Conservation (phyloP, 352 stramenopile species). For the Globisporangium megalacanthum region DNA sequence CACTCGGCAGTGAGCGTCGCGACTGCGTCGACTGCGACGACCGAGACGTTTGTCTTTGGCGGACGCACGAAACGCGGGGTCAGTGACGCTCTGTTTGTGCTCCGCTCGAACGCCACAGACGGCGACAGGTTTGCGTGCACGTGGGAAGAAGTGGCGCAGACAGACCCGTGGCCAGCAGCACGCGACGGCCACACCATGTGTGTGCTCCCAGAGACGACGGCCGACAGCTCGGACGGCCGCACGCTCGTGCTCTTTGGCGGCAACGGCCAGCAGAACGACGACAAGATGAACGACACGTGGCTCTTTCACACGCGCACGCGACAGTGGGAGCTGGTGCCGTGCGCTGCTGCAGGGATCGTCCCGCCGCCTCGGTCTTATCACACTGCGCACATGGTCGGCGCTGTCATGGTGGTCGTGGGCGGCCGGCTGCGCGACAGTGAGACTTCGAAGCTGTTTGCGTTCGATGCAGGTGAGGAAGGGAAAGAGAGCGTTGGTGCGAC, state of each 20-base stretch:
- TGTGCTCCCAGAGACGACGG: constrained; percentile 7
- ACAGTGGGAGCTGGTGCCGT: constrained; percentile 35
- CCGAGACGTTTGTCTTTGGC: constrained; percentile 44
- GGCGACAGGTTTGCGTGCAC: constrained; percentile 4
- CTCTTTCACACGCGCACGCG: constrained; percentile 31
- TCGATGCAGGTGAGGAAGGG: constrained; percentile 34
- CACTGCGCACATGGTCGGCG: constrained; percentile 40
- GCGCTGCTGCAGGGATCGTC: constrained; percentile 21
- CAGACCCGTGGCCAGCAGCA: constrained; percentile 24
- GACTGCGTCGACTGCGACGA: constrained; percentile 2
- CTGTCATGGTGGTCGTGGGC: constrained; percentile 57
- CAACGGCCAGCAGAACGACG: constrained; percentile 60
- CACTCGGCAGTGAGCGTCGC: constrained; percentile 36
- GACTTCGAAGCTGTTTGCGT: constrained; percentile 41
- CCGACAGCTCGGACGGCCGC: background rate
- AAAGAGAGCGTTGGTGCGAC: too few relatives aligned
- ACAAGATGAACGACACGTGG: constrained; percentile 73
- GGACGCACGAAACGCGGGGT: constrained; percentile 60
- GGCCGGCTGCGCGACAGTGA: constrained; percentile 43
- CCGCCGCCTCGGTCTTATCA: constrained; percentile 60
- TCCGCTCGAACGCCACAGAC: constrained; percentile 4
- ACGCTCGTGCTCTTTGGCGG: constrained; percentile 54
- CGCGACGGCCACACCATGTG: constrained; percentile 67
- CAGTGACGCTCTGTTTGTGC: constrained; percentile 35
- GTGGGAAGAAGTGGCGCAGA: constrained; percentile 21